Evolutionary conservation across 768 basidiomycete genomes (phyloP).

Genomic region (Cyclocybe aegerita): DNA sequence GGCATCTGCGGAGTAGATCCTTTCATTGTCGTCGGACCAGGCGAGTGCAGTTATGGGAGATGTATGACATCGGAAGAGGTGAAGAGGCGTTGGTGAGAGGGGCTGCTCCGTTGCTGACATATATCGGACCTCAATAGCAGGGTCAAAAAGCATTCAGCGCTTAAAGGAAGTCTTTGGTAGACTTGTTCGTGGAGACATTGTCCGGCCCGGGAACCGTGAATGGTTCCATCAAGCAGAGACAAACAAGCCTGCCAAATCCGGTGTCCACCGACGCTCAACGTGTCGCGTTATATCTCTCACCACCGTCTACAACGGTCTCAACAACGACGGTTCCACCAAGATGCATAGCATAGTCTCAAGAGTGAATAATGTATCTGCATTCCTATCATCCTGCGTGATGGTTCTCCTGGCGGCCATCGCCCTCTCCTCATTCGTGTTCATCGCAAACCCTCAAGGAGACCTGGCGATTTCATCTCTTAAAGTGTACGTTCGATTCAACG

Average conservation of each 20-base stretch:
- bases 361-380: slow-evolving; percentile 70
- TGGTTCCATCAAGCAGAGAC: slow-evolving; percentile 15
- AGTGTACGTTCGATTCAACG: slow-evolving; percentile 53
- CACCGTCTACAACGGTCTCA: background rate
- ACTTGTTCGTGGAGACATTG: background rate
- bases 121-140: no score
- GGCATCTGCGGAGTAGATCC: slow-evolving; percentile 85
- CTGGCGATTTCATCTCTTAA: slow-evolving; percentile 65
- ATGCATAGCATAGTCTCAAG: slow-evolving; percentile 77
- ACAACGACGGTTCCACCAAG: slow-evolving; percentile 6
- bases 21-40: slow-evolving; percentile 71
- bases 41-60: slow-evolving; percentile 58
- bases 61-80: slow-evolving; percentile 74
- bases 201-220: background rate
- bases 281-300: slow-evolving; percentile 9
- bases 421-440: slow-evolving; percentile 69
- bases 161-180: background rate
- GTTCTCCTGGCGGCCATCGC: slow-evolving; percentile 68
- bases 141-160: no score
- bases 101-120: slow-evolving; percentile 16
- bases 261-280: slow-evolving; percentile 10
- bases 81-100: slow-evolving; percentile 59
- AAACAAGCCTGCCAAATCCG: slow-evolving; percentile 4
- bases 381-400: slow-evolving; percentile 77
- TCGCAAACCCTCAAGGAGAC: slow-evolving; percentile 53